Evolutionary conservation across 2,329 filamentous ascomycete genomes (phyloP), one percentile per base, ranked within the genome.

Genomic region (Ambrosiella beaveri): DNA sequence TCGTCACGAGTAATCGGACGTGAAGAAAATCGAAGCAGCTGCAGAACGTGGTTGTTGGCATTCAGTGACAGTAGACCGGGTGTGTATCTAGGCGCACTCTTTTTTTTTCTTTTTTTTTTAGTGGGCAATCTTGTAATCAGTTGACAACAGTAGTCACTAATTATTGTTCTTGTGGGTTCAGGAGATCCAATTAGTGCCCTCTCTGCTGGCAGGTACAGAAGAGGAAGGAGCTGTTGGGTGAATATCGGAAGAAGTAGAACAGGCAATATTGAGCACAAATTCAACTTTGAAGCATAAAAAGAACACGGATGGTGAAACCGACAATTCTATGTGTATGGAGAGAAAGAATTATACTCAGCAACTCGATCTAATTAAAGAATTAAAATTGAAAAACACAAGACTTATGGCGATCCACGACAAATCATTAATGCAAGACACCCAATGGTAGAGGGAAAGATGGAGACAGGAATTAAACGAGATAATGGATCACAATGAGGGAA

Each of bases 381-480:
- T 47, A 47, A 8, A n/a, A 47, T n/a, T 2, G 8, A 41, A 41
- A 41, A 12, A 41, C 4, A 41, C 40, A 12, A 47, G 19, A 47
- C 19, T 15, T 3, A 17, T 47, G n/a, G 7, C 44, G 19, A 17
- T 2, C 44, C 44, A 47, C 44, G 44, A 53, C 37, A 44, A 55
- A 41, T 55, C 13, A 27, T 19, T 5, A 36, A 51, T 11, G 47
- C 7, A 51, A 35, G 47, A 51, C 47, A 51, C 17, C 13, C 13
- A 47, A 37, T 13, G 54, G 54, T 49, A 56, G 36, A 54, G 47
- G 19, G 47, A 51, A 51, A 51, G 19, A 51, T 51, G 19, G 27
- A 51, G 3, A 54, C 15, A 17, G 44, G 44, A 47, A 13, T 47
- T 47, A 38, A 38, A 53, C 50, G 50, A 53, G 50, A 38, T 38